Base-by-base conservation (phyloP, 129 eudicot genomes). In the Mikania micrantha region DNA sequence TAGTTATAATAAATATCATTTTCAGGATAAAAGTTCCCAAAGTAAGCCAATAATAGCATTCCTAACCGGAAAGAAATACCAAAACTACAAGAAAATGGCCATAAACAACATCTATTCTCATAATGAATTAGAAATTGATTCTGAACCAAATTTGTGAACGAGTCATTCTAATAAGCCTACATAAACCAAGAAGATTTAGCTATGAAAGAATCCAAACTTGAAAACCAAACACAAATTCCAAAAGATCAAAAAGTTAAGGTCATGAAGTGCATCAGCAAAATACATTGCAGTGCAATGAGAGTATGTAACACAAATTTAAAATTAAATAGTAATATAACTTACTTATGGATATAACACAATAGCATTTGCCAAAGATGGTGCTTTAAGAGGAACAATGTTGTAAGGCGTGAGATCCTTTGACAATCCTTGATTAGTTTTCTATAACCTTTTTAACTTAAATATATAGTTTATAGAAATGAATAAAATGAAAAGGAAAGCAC, bases 331-430 rank as follows among this genome's bases (percentile, higher is more conserved):
- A 64, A 57, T 64, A 48, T 54, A 75, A 77, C 95, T 73, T 85
- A 93, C 99, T 80, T 93, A 96, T 25, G 99, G 96, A 68, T 88
- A 93, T 69, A 84, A 78, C 29, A 92, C 95, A 72, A 93, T 86
- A 17, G 95, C 92, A 83, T 89, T 93, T 56, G 95, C 77, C 49
- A 86, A n/a, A 7, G 95, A 86, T 35, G 99, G 89, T 68, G 92
- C 90, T 57, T 89, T 96, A 75, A 93, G 78, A 24, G 99, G 99
- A 31, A 93, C 90, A 32, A 93, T 93, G 78, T 93, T 93, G 84
- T 86, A 93, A 0, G 98, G 91, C 21, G 69, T 75, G 54, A 93
- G 78, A 75, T 88, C 98, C 15, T 80, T 91, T 0, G 96, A 76
- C 68, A 92, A 83, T 67, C 95, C 88, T 80, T 89, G 82, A 80